Conservation (phyloP, 345 rosid species). For the Microcos paniculata region DNA sequence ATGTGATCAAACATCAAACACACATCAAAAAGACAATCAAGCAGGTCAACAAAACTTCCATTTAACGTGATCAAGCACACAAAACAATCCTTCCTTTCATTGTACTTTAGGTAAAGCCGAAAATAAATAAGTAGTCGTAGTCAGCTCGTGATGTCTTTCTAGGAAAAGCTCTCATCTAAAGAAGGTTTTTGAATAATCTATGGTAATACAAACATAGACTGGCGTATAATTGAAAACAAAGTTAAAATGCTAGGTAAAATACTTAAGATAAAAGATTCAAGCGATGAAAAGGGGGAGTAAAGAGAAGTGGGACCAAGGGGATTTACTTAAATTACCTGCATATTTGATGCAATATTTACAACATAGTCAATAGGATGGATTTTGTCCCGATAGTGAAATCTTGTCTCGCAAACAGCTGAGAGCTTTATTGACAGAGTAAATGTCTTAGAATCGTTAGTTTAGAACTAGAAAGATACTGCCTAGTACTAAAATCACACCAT, state of each 20-base stretch:
- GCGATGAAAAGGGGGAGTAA: background rate
- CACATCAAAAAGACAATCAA: background rate
- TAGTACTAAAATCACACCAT: background rate
- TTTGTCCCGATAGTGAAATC: constrained; percentile 89
- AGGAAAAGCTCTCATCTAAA: background rate
- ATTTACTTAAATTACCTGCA: constrained; percentile 50
- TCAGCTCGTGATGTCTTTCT: background rate
- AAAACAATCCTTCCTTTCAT: background rate
- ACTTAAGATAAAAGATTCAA: background rate
- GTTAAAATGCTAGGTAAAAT: background rate
- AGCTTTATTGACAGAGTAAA: constrained; percentile 59
- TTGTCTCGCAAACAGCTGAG: constrained; percentile 76
- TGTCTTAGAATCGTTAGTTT: constrained; percentile 26
- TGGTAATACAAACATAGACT: background rate
- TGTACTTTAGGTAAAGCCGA: background rate
- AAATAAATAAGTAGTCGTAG: background rate
- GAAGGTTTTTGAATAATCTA: background rate
- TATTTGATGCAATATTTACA: constrained; percentile 50
- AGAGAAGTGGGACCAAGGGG: background rate
- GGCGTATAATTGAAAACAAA: background rate
- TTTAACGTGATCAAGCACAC: background rate
- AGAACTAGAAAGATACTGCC: background rate
- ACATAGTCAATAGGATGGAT: constrained; percentile 59
- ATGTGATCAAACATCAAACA: background rate
- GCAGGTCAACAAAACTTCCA: background rate